These are phyloP conservation scores for Pythium brachiatum DNA, from an alignment of 352 stramenopile species.

Conservation along the genomic window DNA sequence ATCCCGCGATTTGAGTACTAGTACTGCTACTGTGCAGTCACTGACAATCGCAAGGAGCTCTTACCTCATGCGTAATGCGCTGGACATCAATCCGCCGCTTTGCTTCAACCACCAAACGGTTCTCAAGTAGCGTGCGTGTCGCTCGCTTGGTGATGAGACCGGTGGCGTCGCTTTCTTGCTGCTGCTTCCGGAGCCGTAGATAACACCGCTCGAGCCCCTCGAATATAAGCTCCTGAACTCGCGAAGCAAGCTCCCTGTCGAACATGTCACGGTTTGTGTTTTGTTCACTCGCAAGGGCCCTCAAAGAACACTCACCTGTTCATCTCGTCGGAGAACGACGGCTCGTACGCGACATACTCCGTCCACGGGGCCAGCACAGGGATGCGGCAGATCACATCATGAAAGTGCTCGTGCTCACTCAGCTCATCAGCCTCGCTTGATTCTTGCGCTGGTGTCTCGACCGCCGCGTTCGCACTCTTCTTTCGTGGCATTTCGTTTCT, in stretches of 20 bases:
- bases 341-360: conserved; percentile 36
- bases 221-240: conserved; percentile 40
- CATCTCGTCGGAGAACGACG: conserved; percentile 44
- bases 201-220: conserved; percentile 42
- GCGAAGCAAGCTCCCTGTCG: conserved; percentile 38
- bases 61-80: conserved; percentile 44
- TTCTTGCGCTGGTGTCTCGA: neutral
- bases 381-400: conserved; percentile 29
- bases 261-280: neutral
- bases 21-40: no score
- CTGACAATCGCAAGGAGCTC: neutral
- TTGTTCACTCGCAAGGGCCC: neutral
- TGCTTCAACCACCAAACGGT: conserved; percentile 56
- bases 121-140: conserved; percentile 48
- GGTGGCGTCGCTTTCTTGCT: conserved; percentile 36
- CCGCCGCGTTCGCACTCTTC: neutral
- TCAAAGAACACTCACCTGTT: conserved; percentile 31
- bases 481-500: neutral
- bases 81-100: conserved; percentile 52
- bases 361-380: conserved; percentile 50
- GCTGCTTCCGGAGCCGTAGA: conserved; percentile 39
- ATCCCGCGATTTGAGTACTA: no score
- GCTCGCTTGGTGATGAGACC: conserved; percentile 46
- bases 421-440: neutral
- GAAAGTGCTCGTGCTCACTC: conserved; percentile 2